Evolutionary conservation across 345 rosid genomes (phyloP), one percentile per base, ranked within the genome.

Genomic region (Aethionema arabicum): DNA sequence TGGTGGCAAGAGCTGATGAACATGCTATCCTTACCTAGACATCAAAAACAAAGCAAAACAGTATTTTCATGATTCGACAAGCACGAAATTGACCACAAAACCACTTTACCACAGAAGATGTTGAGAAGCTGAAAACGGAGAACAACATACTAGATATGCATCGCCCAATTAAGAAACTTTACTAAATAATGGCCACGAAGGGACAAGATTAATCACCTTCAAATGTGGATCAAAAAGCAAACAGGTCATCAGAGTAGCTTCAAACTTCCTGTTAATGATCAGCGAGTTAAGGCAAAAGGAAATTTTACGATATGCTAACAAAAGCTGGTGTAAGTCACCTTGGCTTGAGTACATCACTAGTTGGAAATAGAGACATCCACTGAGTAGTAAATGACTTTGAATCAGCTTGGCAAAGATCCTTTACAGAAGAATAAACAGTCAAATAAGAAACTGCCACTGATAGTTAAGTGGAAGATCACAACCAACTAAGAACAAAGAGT

Each of bases 391-490:
- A 86, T 61, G 96, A 82, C 75, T 83, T 92, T 54, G 88, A 83
- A 78, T 92, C 96, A 74, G 85, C 89, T 77, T 79, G 87, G 68
- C 96, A 92, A 67, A 86, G 87, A 76, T 86, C 96, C 98, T 92
- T 54, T 53, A 69, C 61, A 63, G 58, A 70, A 67, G 37, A 49
- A 48, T 11, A 30, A 27, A 9, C 32, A 63, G 15, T 16, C 53
- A 30, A 45, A 38, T 56, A 32, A 56, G 58, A 40, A 13, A 47
- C 9, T 56, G 41, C 11, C 59, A 47, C 53, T 40, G 31, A 14
- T 40, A 56, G 4, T 32, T 48, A 14, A 48, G 13, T 33, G 45
- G 35, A 49, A 36, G 35, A 27, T 49, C 45, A 50, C 27, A 63
- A 57, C 35, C 49, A 63, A 35, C 37, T 21, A 41, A 50, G 35